Conservation (phyloP, 495 filamentous ascomycete species). For the Extremus antarcticus region DNA sequence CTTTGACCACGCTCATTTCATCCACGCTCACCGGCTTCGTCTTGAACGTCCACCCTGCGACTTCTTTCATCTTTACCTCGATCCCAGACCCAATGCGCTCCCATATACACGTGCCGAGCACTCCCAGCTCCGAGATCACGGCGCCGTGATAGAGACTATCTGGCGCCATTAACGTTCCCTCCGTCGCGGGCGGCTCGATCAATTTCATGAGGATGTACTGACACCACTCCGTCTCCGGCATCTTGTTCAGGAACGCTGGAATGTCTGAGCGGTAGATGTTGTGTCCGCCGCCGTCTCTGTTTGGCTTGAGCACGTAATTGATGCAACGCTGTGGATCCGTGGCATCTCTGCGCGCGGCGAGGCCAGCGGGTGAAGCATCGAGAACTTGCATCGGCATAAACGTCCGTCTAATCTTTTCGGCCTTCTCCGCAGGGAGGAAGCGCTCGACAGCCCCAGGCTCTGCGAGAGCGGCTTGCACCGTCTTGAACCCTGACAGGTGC, state of each 20-base stretch:
- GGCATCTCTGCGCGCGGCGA: not conserved
- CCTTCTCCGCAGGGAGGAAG: slow-evolving; percentile 6
- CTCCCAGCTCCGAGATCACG: slow-evolving; percentile 22
- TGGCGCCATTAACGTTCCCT: slow-evolving; percentile 10
- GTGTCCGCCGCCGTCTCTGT: slow-evolving; percentile 22
- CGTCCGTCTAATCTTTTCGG: slow-evolving; percentile 1
- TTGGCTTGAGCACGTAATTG: slow-evolving; percentile 21
- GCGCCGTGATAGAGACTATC: slow-evolving; percentile 17
- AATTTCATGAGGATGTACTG: slow-evolving; percentile 20
- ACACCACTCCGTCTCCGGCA: slow-evolving; percentile 17
- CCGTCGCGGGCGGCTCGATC: slow-evolving; percentile 11
- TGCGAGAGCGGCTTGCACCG: slow-evolving; percentile 20
- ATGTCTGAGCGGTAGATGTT: slow-evolving; percentile 22
- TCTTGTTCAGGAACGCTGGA: slow-evolving; percentile 11
- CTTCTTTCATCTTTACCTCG: slow-evolving; percentile 18
- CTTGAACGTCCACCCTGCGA: slow-evolving; percentile 22
- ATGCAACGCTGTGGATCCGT: not conserved
- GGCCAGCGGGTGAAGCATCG: slow-evolving; percentile 9
- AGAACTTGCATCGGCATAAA: slow-evolving; percentile 17
- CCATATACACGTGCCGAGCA: slow-evolving; percentile 21
- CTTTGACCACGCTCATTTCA: slow-evolving; percentile 24
- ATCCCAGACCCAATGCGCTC: slow-evolving; percentile 3
- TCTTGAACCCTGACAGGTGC: slow-evolving; percentile 18
- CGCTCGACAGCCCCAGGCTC: slow-evolving; percentile 11
- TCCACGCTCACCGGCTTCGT: slow-evolving; percentile 22